These are phyloP conservation scores for Verbena officinalis DNA, from an alignment of 257 asterid genomes.

Conservation along the genomic window DNA sequence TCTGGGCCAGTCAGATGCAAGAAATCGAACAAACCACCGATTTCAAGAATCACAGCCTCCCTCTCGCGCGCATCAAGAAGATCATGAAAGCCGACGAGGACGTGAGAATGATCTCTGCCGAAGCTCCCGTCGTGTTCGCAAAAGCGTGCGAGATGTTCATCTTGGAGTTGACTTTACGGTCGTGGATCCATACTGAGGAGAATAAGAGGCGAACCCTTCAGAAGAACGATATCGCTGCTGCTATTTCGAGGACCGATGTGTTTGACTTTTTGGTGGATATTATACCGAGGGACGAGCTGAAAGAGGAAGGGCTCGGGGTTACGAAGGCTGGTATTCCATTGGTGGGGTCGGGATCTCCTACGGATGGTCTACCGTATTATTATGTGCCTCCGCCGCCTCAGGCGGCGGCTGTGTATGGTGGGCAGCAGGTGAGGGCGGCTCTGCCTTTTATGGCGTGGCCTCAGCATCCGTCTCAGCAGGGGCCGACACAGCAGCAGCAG, in stretches of 20 bases:
- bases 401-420: constrained; percentile 35
- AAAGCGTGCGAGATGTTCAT: constrained; percentile 78
- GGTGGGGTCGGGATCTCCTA: constrained; percentile 55
- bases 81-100: constrained; percentile 78
- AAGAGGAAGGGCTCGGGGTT: constrained; percentile 62
- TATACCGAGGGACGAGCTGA: constrained; percentile 64
- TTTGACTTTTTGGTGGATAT: constrained; percentile 69
- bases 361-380: constrained; percentile 49
- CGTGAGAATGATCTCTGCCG: constrained; percentile 69
- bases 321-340: constrained; percentile 42
- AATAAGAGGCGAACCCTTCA: constrained; percentile 72
- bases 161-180: constrained; percentile 61
- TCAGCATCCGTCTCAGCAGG: constrained; percentile 28
- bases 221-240: constrained; percentile 72
- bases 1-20: constrained; percentile 58
- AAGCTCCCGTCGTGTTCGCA: constrained; percentile 66
- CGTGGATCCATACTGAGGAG: constrained; percentile 72
- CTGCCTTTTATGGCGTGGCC: constrained; percentile 51
- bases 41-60: constrained; percentile 72
- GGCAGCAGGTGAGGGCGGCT: constrained; percentile 42
- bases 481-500: constrained; percentile 32
- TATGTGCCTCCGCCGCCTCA: constrained; percentile 40
- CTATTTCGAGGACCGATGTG: constrained; percentile 66
- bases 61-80: constrained; percentile 66
- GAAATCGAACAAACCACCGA: constrained; percentile 54